Conservation (phyloP, 148 eudicot genomes). For the Drosera capensis region DNA sequence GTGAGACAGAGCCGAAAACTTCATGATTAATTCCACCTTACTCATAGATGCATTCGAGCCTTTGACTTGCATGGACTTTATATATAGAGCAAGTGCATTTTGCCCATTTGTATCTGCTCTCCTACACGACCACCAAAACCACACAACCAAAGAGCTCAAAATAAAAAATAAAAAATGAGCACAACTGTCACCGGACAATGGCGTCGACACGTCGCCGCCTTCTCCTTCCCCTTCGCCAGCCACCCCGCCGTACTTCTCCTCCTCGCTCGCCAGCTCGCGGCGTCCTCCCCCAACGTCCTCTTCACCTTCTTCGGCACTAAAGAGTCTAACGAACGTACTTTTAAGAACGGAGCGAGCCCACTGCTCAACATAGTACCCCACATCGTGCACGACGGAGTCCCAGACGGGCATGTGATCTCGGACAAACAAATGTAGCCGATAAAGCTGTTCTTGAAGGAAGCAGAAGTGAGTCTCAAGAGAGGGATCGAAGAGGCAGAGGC, state of each 20-base stretch:
- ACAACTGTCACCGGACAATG: no score
- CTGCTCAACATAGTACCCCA: constrained; percentile 3
- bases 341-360: neutral
- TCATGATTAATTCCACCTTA: no score
- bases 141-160: no score
- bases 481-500: constrained; percentile 18
- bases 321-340: constrained; percentile 1
- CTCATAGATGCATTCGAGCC: no score
- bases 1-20: no score
- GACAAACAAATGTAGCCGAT: constrained; percentile 17
- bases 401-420: constrained; percentile 11
- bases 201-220: constrained; percentile 26
- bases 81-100: no score
- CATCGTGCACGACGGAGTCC: constrained; percentile 11
- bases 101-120: no score
- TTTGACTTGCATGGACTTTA: no score
- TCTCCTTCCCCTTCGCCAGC: constrained; percentile 28
- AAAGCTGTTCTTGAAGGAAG: constrained; percentile 13
- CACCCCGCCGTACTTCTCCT: constrained; percentile 20
- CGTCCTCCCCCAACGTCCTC: constrained; percentile 11
- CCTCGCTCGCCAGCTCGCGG: constrained; percentile 15
- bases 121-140: no score
- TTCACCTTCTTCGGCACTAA: constrained; percentile 21
- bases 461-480: constrained; percentile 8
- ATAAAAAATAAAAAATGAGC: no score